A percentile compares a stretch with the other conserved stretches of the same genome.
Evolutionary conservation across 179 eudicot species (phyloP).

Genomic region (Actinidia chinensis): DNA sequence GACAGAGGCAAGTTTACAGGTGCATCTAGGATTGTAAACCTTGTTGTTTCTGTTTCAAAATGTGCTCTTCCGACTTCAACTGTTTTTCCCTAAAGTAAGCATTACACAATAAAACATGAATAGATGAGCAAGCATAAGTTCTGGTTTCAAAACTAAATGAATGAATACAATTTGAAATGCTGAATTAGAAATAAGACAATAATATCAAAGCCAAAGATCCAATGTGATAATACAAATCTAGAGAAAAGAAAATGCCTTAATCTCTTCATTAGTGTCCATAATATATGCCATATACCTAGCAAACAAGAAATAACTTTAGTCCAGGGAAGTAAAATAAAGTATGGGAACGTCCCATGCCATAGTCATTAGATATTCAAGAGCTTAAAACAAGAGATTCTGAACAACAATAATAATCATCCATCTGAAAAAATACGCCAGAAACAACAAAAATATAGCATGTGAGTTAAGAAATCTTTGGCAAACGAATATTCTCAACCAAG

Average conservation of each 20-base stretch:
- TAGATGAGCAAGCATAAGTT: neutral
- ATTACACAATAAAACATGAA: neutral
- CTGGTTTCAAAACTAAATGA: neutral
- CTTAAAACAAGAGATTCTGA: neutral
- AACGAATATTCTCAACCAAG: neutral
- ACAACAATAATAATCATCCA: neutral
- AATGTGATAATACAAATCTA: neutral
- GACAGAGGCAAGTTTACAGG: slow-evolving; percentile 51
- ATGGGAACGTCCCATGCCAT: neutral
- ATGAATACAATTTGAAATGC: neutral
- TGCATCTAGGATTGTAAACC: slow-evolving; percentile 97
- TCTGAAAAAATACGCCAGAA: neutral
- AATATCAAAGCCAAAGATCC: neutral
- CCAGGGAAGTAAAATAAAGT: neutral
- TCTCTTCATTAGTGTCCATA: slow-evolving; percentile 98
- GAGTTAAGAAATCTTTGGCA: neutral
- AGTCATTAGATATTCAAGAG: slow-evolving; percentile 4
- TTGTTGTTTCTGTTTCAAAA: slow-evolving; percentile 86
- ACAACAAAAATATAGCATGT: neutral
- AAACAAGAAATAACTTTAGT: neutral
- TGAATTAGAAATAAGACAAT: neutral
- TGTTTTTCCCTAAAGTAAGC: slow-evolving; percentile 63
- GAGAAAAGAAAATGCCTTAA: slow-evolving; percentile 53
- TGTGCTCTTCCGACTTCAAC: slow-evolving; percentile 99
- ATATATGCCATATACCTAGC: slow-evolving; percentile 98